phyloP scores from a whole-genome alignment of 1,139 yeast species.

The Candida neerlandica region DNA sequence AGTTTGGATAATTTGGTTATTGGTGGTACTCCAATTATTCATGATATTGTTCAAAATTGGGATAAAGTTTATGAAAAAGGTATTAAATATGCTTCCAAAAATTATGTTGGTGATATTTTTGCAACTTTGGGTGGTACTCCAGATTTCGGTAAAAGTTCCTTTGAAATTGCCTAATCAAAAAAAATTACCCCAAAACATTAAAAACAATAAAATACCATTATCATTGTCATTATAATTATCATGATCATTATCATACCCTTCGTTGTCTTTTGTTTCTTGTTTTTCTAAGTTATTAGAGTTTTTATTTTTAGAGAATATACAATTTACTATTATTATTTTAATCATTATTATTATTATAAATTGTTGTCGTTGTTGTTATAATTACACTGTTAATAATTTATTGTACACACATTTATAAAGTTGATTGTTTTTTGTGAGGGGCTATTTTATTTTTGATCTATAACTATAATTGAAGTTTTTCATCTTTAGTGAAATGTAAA shows the following conservation, averaged over 20 bases:
- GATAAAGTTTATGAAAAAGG: constrained; percentile 43
- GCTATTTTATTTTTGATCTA: background rate
- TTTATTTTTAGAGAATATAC: no score
- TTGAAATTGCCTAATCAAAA: constrained; percentile 23
- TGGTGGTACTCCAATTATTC: constrained; percentile 59
- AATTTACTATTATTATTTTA: background rate
- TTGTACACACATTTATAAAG: no score
- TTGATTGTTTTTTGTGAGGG: no score
- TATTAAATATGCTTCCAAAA: constrained; percentile 42
- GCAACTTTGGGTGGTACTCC: constrained; percentile 50
- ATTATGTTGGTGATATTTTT: constrained; percentile 63
- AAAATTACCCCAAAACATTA: no score
- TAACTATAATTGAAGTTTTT: constrained; percentile 1
- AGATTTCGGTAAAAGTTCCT: constrained; percentile 27
- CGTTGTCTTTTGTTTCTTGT: background rate
- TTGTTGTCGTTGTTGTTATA: background rate
- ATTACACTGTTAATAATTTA: no score
- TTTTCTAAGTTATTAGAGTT: no score
- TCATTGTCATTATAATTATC: no score
- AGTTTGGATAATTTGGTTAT: constrained; percentile 53
- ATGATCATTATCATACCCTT: no score
- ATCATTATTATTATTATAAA: background rate
- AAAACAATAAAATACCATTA: background rate
- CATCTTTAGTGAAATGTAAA: background rate
- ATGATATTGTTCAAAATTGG: constrained; percentile 58